Evolutionary conservation across 768 basidiomycete species (phyloP).

Genomic region (Phylloporus sp.): DNA sequence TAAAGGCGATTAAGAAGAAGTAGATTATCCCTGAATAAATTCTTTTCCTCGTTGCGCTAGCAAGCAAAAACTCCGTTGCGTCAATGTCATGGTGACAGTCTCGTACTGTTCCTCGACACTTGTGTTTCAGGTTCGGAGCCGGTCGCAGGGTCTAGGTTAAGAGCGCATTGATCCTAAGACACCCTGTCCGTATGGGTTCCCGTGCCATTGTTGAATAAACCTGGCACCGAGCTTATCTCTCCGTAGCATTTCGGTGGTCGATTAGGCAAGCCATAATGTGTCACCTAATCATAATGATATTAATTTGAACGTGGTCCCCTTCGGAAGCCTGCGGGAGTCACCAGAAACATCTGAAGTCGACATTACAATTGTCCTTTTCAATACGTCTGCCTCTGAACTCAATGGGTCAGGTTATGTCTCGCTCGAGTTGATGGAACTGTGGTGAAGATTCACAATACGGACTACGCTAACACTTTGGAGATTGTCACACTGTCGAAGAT

Average conservation of each 20-base stretch:
- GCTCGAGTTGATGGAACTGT: neutral
- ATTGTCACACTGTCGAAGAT: neutral
- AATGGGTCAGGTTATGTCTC: neutral
- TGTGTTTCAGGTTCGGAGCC: neutral
- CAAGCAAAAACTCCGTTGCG: neutral
- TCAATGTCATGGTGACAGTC: neutral
- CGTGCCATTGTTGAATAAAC: neutral
- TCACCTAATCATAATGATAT: no score
- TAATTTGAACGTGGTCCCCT: neutral
- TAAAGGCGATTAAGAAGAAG: slow-evolving; percentile 94
- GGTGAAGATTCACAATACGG: neutral
- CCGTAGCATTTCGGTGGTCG: neutral
- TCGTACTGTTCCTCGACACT: no score
- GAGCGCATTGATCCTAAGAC: neutral
- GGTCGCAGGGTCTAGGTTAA: neutral
- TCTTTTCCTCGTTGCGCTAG: neutral
- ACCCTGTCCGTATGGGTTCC: neutral
- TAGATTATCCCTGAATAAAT: slow-evolving; percentile 41
- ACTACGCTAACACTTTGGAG: no score
- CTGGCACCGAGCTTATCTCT: neutral
- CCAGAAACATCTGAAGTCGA: neutral
- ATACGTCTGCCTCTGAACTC: neutral
- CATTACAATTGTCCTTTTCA: neutral
- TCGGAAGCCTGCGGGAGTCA: neutral
- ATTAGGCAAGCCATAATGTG: neutral